Evolutionary conservation across 2,329 filamentous ascomycete genomes (phyloP), one percentile per base, ranked within the genome.

Genomic region (Botrytis aclada): DNA sequence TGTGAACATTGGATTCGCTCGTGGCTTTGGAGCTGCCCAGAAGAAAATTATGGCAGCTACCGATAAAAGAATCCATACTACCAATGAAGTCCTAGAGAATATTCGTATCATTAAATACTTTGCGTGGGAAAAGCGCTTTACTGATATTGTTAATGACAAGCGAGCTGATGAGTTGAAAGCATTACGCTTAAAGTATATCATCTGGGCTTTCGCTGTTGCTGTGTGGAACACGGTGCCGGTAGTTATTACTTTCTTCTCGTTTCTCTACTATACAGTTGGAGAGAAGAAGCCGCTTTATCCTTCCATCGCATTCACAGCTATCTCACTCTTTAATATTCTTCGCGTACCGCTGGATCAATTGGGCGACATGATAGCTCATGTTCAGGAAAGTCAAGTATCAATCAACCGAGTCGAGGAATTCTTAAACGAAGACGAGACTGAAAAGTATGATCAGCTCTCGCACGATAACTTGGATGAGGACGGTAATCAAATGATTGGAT

Each of bases 81-180:
- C 96, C 8, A 99, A 99, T 81, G 96, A 99, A 82, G 93, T 98
- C 12, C 85, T 99, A 41, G 95, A 97, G 80, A 99, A 98, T 79
- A 98, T 99, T 77, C 90, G 96, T 69, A 98, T 99, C 81, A 98
- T 99, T 88, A 99, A 99, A 81, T 99, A 96, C 82, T 99, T 99
- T 81, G 95, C 96, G 0, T 99, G 96, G 96, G 96, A 99, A 82
- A 90, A 94, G 78, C 92, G 95, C 3, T 99, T 98, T 81, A 89
- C 93, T 73, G 88, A 89, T 34, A 90, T 93, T 71, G 94, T 99
- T 47, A 92, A 97, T 74, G 95, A 98, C 81, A 98, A 97, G 84
- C 90, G 96, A 75, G 86, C 86, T 61, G 85, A 85, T 4, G 96
- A 99, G 82, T 86, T 99, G 69, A 90, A 88, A 78, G 89, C 93